Evolutionary conservation across 371 early-diverging fungal genomes (phyloP), one percentile per base, ranked within the genome.

Genomic region (Batrachochytrium dendrobatidis): DNA sequence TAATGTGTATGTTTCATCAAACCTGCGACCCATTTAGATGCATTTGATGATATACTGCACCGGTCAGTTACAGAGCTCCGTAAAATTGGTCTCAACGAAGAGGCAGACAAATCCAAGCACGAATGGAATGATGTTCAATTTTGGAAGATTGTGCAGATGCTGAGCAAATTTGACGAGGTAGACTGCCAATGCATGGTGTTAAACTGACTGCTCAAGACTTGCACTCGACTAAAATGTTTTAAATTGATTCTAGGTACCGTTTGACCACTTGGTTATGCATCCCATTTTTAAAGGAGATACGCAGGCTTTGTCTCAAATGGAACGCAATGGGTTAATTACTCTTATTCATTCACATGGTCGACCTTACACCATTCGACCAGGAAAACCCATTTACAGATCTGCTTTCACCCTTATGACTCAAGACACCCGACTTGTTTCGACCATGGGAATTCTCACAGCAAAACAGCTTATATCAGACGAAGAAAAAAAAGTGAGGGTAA

Each of bases 11-110:
- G n/a, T n/a, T n/a, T n/a, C n/a, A n/a, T n/a, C n/a, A n/a, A n/a
- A n/a, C n/a, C n/a, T n/a, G n/a, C n/a, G n/a, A n/a, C n/a, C n/a
- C n/a, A n/a, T n/a, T n/a, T n/a, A 87, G 91, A 82, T 55, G 90
- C 94, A 0, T 78, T 90, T 54, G 73, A 85, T 46, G 91, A 92
- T 51, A 87, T 94, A 51, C 78, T 93, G 7, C 67, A 74, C 28
- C 81, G 87, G 29, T 77, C 89, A 1, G 77, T 91, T 34, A 73
- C 88, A 31, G 94, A 94, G 64, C 77, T 94, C 48, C 87, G 90
- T 39, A 93, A 92, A 67, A 74, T 82, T 49, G 92, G 89, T 0
- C 83, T 91, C 60, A 83, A 82, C 53, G 86, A 88, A 60, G 84
- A 86, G 39, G 70, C 77, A 3, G 77, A 75, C 28, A 71, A 50